Percentiles rank a stretch among this genome's conserved stretches.
Evolutionary conservation across 2,329 filamentous ascomycete species (phyloP).

Genomic region (Magnaporthiopsis incrustans): DNA sequence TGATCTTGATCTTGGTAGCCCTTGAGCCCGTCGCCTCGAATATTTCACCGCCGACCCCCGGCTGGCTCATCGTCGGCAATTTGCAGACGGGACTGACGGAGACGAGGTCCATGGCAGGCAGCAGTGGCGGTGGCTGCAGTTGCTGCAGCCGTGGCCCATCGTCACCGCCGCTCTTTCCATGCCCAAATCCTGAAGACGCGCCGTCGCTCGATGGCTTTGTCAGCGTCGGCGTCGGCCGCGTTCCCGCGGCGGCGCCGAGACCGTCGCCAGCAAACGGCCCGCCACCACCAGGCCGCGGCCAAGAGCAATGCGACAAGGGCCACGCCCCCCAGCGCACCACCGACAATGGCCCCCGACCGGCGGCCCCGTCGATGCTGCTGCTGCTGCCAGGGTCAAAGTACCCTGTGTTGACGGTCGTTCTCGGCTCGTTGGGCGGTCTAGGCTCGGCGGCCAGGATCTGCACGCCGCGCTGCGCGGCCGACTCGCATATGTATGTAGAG

Average conservation of each 20-base stretch:
- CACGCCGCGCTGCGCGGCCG: slow-evolving; percentile 17
- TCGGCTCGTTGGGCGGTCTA: neutral
- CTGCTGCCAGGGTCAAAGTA: neutral
- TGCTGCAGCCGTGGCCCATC: neutral
- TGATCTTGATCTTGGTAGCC: too few species aligned
- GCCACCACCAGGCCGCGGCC: too few species aligned
- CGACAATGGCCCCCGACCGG: slow-evolving; percentile 1
- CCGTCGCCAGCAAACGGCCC: too few species aligned
- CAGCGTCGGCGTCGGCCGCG: too few species aligned
- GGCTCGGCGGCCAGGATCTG: slow-evolving; percentile 50
- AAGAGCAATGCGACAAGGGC: neutral
- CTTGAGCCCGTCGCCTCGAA: neutral
- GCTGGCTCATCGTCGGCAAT: neutral
- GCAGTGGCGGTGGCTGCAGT: too few species aligned
- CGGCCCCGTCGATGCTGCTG: neutral
- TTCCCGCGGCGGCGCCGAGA: too few species aligned
- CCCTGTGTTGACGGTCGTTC: neutral
- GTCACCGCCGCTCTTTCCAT: neutral
- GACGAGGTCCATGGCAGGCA: neutral
- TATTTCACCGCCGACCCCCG: neutral
- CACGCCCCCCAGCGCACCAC: neutral
- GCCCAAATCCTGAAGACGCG: neutral
- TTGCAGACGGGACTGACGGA: neutral
- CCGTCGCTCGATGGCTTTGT: too few species aligned
- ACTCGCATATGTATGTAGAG: slow-evolving; percentile 7